phyloP scores from a whole-genome alignment of 371 early-diverging fungal species.

The Rhizopus delemar region DNA sequence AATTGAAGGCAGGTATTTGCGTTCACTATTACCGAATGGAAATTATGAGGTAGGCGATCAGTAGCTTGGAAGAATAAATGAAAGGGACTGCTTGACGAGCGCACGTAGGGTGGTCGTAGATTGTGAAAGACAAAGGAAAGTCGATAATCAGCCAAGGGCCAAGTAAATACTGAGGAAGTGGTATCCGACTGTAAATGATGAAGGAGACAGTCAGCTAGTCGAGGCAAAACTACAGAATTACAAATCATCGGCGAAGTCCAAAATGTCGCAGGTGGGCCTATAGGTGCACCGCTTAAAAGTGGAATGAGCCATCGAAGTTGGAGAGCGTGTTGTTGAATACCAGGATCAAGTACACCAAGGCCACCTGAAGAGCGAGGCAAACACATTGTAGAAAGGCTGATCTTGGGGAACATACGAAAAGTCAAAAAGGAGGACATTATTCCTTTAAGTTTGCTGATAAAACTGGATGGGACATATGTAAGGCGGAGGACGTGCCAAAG shows the following conservation, averaged over 20 bases:
- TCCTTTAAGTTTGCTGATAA: background rate
- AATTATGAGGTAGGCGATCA: background rate
- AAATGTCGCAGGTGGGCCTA: background rate
- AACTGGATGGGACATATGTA: background rate
- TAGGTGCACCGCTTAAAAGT: background rate
- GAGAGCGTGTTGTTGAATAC: constrained; percentile 6
- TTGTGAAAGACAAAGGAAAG: background rate
- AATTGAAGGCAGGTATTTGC: background rate
- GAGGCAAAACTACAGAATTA: background rate
- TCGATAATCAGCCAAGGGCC: background rate
- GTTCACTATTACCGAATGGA: background rate
- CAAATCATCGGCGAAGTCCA: background rate
- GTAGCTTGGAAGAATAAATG: background rate
- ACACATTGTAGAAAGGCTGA: constrained; percentile 1
- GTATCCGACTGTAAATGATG: background rate
- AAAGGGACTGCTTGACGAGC: background rate
- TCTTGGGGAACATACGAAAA: constrained; percentile 5
- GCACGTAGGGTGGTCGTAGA: background rate
- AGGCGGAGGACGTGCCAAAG: constrained; percentile 25
- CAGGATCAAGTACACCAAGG: constrained; percentile 18
- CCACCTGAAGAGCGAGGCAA: background rate
- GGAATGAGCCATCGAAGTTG: constrained; percentile 22
- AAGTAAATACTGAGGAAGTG: background rate
- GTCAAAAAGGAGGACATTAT: background rate
- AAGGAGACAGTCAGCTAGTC: background rate